These are phyloP conservation scores for Pichia thaimueangensis DNA, from an alignment of 805 yeast species.

Conservation along the genomic window DNA sequence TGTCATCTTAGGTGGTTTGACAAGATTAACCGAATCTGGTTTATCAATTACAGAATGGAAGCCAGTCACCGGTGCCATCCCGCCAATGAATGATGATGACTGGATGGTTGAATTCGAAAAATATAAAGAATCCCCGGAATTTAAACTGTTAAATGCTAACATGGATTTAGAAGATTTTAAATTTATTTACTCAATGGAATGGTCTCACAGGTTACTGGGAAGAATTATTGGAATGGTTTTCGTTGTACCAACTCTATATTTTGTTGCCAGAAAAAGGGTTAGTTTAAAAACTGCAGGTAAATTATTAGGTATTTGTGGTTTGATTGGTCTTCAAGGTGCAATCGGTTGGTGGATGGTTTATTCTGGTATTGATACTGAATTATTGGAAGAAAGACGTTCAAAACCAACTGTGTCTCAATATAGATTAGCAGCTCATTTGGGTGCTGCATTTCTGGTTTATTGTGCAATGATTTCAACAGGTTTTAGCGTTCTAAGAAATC, in stretches of 20 bases:
- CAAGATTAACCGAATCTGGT: conserved; percentile 94
- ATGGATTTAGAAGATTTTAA: conserved; percentile 88
- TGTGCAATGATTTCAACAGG: conserved; percentile 90
- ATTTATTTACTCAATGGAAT: conserved; percentile 93
- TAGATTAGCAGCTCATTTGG: conserved; percentile 87
- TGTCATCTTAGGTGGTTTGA: conserved; percentile 93
- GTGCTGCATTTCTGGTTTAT: conserved; percentile 85
- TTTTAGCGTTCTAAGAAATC: conserved; percentile 71
- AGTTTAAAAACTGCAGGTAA: conserved; percentile 61
- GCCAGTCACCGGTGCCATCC: conserved; percentile 92
- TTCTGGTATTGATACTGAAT: conserved; percentile 82
- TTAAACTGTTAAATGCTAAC: conserved; percentile 79
- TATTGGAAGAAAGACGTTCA: conserved; percentile 69
- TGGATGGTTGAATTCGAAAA: conserved; percentile 84
- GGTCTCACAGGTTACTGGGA: conserved; percentile 93
- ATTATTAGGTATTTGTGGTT: conserved; percentile 62
- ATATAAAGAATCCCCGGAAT: conserved; percentile 86
- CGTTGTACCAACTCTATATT: conserved; percentile 79
- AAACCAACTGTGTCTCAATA: conserved; percentile 98
- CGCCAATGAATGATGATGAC: conserved; percentile 73
- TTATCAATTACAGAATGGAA: conserved; percentile 97
- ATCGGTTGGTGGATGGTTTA: conserved; percentile 99
- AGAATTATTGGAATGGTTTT: conserved; percentile 82
- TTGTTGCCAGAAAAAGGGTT: conserved; percentile 59
- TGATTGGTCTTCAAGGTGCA: conserved; percentile 89